These are phyloP conservation scores for Fusarium penzigii DNA, from an alignment of 2,329 filamentous ascomycete genomes.

Conservation along the genomic window DNA sequence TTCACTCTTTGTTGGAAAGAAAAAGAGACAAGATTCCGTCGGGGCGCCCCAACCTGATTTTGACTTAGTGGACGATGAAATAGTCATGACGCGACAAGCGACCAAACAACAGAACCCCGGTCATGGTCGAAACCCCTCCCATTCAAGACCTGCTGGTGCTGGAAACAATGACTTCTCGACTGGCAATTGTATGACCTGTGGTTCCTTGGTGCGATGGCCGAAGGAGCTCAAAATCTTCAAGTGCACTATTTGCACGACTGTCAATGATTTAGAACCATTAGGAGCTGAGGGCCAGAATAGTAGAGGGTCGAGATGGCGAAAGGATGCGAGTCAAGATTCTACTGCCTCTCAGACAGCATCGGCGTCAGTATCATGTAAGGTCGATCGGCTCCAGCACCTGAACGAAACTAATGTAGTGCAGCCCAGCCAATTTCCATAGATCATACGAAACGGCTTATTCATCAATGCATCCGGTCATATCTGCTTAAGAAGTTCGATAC, in stretches of 20 bases:
- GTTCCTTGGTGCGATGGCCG: constrained; percentile 78
- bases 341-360: constrained; percentile 7
- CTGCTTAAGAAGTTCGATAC: constrained; percentile 28
- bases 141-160: constrained; percentile 33
- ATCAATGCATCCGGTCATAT: constrained; percentile 36
- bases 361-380: constrained; percentile 6
- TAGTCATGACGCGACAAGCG: constrained; percentile 26
- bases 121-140: constrained; percentile 23
- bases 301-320: constrained; percentile 21
- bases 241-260: constrained; percentile 80
- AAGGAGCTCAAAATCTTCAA: constrained; percentile 72
- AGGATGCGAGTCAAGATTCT: constrained; percentile 22
- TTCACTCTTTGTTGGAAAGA: constrained; percentile 63
- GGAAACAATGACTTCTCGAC: constrained; percentile 61
- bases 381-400: too few relatives aligned
- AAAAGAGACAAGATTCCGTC: constrained; percentile 52
- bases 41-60: constrained; percentile 36
- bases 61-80: constrained; percentile 32
- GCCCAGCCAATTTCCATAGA: constrained; percentile 36
- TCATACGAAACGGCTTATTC: constrained; percentile 35
- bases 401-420: constrained; percentile 15
- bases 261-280: constrained; percentile 68
- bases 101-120: constrained; percentile 18
- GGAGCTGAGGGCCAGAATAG: constrained; percentile 23
- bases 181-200: constrained; percentile 84